These are phyloP conservation scores for Dillenia turbinata DNA, from an alignment of 164 flowering plant genomes.

Conservation along the genomic window DNA sequence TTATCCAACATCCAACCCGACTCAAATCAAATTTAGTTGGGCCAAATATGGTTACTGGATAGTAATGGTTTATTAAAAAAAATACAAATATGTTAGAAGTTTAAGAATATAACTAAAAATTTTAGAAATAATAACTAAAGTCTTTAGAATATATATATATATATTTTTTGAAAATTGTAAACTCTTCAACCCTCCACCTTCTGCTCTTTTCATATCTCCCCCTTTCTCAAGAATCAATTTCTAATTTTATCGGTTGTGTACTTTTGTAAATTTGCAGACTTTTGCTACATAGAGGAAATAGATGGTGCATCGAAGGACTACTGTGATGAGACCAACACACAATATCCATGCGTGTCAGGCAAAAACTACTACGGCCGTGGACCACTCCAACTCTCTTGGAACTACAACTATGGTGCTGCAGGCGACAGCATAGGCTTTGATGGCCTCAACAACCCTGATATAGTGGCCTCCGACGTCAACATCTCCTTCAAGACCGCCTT, in stretches of 20 bases:
- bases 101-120: too few relatives aligned
- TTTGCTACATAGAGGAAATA: constrained; percentile 50
- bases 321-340: constrained; percentile 35
- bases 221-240: neutral
- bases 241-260: neutral
- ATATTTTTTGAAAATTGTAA: too few relatives aligned
- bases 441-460: constrained; percentile 48
- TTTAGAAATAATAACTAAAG: too few relatives aligned
- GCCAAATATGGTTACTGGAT: too few relatives aligned
- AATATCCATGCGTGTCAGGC: constrained; percentile 38
- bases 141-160: too few relatives aligned
- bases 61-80: too few relatives aligned
- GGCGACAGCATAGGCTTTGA: constrained; percentile 47
- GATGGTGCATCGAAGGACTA: constrained; percentile 40
- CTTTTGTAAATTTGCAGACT: constrained; percentile 19
- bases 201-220: neutral
- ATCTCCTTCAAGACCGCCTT: constrained; percentile 51
- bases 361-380: constrained; percentile 57
- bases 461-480: constrained; percentile 33
- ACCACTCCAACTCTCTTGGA: constrained; percentile 66
- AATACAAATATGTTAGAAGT: too few relatives aligned
- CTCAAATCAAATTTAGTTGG: too few relatives aligned
- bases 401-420: constrained; percentile 68
- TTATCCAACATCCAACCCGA: too few relatives aligned
- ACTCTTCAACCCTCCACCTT: too few relatives aligned